These are phyloP conservation scores for Dissoconium aciculare DNA, from an alignment of 2,329 filamentous ascomycete species.

Conservation along the genomic window DNA sequence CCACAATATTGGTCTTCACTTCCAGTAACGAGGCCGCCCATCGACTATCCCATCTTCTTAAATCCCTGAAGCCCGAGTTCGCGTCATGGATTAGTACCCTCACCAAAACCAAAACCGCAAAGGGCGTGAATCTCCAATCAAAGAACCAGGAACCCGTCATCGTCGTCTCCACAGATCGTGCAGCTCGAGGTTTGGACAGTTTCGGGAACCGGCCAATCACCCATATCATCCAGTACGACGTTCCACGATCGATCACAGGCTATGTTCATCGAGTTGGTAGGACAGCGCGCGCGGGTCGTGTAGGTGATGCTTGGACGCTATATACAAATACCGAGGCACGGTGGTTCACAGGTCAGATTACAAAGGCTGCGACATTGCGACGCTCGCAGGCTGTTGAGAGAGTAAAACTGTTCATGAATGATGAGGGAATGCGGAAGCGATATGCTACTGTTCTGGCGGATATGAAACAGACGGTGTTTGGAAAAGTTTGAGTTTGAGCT, in stretches of 20 bases:
- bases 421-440: constrained; percentile 20
- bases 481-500: no score
- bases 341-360: constrained; percentile 85
- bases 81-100: constrained; percentile 18
- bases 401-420: constrained; percentile 12
- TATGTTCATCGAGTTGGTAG: constrained; percentile 89
- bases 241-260: constrained; percentile 62
- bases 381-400: constrained; percentile 34
- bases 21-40: constrained; percentile 77
- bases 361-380: constrained; percentile 38
- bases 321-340: constrained; percentile 67
- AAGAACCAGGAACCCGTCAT: constrained; percentile 59
- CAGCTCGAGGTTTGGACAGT: constrained; percentile 69
- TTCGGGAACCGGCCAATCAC: constrained; percentile 49
- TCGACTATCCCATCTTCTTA: constrained; percentile 68
- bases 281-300: constrained; percentile 66
- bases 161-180: constrained; percentile 73
- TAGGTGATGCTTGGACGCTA: constrained; percentile 72
- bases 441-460: constrained; percentile 44
- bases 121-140: constrained; percentile 37
- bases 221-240: constrained; percentile 87
- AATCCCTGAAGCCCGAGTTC: constrained; percentile 16
- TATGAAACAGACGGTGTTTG: constrained; percentile 45
- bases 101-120: constrained; percentile 40
- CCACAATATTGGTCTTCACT: constrained; percentile 63